Conservation (phyloP, 345 rosid species). For the Cardiospermum halicacabum region DNA sequence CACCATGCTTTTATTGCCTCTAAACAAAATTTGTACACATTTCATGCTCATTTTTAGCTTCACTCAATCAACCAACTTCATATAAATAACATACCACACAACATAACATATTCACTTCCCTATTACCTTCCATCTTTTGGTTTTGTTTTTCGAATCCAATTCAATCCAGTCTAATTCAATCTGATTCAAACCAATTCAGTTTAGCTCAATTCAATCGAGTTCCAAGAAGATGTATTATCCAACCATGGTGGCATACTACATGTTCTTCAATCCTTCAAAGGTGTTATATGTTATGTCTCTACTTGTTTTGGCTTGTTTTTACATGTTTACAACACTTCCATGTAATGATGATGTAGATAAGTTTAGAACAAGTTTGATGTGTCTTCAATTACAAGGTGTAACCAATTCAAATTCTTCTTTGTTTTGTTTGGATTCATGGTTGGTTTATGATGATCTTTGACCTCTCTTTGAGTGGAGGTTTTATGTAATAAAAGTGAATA, state of each 20-base stretch:
- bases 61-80: background rate
- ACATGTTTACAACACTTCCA: conserved; percentile 10
- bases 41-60: background rate
- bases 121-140: background rate
- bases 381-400: too few species aligned
- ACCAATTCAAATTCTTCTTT: too few species aligned
- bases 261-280: conserved; percentile 20
- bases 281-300: conserved; percentile 21
- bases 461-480: too few species aligned
- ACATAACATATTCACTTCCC: background rate
- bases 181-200: background rate
- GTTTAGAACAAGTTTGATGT: too few species aligned
- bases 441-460: too few species aligned
- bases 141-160: background rate
- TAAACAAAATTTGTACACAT: background rate
- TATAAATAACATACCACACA: background rate
- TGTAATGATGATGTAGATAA: too few species aligned
- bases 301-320: conserved; percentile 11
- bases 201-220: background rate
- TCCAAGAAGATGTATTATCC: conserved; percentile 20
- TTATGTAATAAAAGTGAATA: too few species aligned
- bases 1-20: background rate
- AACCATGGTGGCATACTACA: conserved; percentile 23
- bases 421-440: too few species aligned
- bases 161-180: background rate